A percentile compares a stretch with the other conserved stretches of the same genome.
Conservation (phyloP, 2,329 filamentous ascomycete species). For the Fonsecaea monophora region DNA sequence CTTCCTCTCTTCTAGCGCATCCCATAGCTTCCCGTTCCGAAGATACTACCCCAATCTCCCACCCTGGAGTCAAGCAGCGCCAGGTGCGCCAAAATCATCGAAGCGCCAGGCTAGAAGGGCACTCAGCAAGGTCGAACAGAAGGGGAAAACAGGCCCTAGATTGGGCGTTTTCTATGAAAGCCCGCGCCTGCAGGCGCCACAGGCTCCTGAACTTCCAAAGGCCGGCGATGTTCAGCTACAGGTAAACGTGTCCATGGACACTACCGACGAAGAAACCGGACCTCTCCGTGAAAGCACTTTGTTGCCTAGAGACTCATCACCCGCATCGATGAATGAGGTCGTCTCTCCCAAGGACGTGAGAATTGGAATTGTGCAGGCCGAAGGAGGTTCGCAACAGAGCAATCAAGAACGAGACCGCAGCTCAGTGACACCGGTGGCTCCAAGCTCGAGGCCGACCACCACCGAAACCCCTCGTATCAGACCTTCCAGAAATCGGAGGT, state of each 20-base stretch:
- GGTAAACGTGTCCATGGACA: conserved; percentile 6
- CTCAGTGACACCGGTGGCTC: not conserved
- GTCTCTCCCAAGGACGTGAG: not conserved
- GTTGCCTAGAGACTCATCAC: not conserved
- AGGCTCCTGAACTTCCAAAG: not conserved
- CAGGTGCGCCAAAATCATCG: conserved; percentile 1
- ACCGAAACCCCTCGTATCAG: not conserved
- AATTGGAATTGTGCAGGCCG: not conserved
- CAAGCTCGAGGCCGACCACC: not conserved
- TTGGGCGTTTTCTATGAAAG: conserved; percentile 25
- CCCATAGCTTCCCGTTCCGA: conserved; percentile 35
- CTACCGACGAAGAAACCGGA: conserved; percentile 16
- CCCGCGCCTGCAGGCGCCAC: not conserved
- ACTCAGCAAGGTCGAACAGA: not conserved
- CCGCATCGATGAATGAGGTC: not conserved
- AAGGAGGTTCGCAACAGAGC: not conserved
- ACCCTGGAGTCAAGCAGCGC: not conserved
- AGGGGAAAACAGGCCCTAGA: conserved; percentile 15
- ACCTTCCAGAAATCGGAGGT: conserved; percentile 18
- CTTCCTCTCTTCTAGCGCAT: conserved; percentile 36
- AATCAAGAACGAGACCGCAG: not conserved
- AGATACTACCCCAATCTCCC: conserved; percentile 18
- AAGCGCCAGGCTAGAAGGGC: conserved; percentile 3
- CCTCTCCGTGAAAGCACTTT: not conserved
- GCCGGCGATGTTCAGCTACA: not conserved